phyloP scores from a whole-genome alignment of 2,329 filamentous ascomycete genomes.

The Penicillium digitatum region DNA sequence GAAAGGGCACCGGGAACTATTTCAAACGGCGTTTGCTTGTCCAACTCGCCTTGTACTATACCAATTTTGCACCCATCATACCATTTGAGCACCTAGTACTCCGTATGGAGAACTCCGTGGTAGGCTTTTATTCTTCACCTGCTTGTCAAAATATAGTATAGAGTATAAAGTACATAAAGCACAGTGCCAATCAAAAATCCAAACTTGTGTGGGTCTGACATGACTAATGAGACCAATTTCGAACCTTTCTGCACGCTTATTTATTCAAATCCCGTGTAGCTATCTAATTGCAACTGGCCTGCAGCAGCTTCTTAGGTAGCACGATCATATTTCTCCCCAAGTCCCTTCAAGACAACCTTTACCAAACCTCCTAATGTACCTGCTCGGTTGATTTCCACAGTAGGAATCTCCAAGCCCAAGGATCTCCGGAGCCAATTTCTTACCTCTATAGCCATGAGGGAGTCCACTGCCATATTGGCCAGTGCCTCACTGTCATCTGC shows the following conservation, averaged over 20 bases:
- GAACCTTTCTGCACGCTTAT: neutral
- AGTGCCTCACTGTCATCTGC: conserved; percentile 19
- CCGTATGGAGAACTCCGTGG: too few relatives aligned
- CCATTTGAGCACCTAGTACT: neutral
- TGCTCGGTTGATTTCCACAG: conserved; percentile 52
- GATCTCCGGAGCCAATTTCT: conserved; percentile 26
- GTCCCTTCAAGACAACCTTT: conserved; percentile 13
- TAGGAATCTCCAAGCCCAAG: conserved; percentile 34
- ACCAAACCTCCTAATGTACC: conserved; percentile 15
- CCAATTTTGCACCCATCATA: neutral
- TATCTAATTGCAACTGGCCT: neutral
- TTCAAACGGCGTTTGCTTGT: neutral
- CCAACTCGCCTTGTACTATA: neutral
- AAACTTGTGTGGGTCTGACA: neutral
- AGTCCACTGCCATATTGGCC: conserved; percentile 24
- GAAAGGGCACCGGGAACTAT: neutral
- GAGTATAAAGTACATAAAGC: neutral
- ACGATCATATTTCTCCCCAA: conserved; percentile 12
- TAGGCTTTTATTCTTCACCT: too few relatives aligned
- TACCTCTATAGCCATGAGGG: conserved; percentile 30
- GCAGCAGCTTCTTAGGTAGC: neutral
- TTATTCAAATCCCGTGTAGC: neutral
- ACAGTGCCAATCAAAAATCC: neutral
- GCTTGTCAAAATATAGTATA: neutral
- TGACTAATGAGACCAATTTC: neutral